A percentile compares a stretch with the other conserved stretches of the same genome.
These are phyloP conservation scores for Magnaporthiopsis rhizophila DNA, from an alignment of 2,329 filamentous ascomycete species.

Conservation along the genomic window DNA sequence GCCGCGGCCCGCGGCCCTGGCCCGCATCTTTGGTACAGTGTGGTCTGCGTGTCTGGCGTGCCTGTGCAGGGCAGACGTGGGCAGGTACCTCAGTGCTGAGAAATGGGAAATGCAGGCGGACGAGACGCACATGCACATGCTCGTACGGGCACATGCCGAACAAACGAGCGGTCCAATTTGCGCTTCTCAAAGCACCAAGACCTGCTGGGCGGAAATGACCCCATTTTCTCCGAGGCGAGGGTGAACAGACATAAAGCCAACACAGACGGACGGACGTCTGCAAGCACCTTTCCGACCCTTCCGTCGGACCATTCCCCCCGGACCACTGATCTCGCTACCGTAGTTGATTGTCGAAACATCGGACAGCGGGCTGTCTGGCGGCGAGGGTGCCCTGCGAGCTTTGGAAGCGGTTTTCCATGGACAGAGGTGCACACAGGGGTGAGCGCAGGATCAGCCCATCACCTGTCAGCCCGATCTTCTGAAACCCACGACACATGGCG, in stretches of 20 bases:
- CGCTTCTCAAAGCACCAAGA: not conserved
- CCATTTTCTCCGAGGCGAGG: not conserved
- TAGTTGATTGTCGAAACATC: not conserved
- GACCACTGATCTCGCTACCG: not conserved
- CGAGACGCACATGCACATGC: not conserved
- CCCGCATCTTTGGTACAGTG: not conserved
- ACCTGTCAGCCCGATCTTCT: not conserved
- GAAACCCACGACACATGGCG: not conserved
- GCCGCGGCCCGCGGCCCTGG: not conserved
- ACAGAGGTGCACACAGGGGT: not conserved
- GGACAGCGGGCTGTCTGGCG: too few relatives aligned
- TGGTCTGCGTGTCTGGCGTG: too few relatives aligned
- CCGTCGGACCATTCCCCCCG: not conserved
- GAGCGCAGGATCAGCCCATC: not conserved
- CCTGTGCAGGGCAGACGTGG: not conserved
- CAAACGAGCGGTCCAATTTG: not conserved
- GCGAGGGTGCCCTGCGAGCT: too few relatives aligned
- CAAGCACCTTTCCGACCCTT: not conserved
- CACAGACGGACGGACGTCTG: not conserved
- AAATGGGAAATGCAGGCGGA: not conserved
- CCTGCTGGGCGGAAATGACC: not conserved
- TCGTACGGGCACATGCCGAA: not conserved
- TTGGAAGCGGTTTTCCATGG: not conserved
- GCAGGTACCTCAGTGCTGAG: not conserved
- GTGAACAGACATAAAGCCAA: not conserved